phyloP scores from a whole-genome alignment of 2,329 filamentous ascomycete genomes.

The Cladosporium halotolerans region DNA sequence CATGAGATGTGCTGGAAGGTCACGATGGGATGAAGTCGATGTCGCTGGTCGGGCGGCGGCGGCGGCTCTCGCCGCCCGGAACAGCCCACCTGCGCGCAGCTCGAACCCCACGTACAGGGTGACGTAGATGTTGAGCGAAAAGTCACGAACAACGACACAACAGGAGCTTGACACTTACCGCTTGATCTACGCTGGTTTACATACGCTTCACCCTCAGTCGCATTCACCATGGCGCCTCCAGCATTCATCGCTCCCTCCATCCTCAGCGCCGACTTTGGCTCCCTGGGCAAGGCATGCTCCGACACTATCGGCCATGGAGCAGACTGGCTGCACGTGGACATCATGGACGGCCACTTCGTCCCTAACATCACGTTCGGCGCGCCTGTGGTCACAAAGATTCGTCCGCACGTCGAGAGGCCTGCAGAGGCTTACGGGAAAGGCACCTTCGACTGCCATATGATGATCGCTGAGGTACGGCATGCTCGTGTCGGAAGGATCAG shows the following conservation, averaged over 20 bases:
- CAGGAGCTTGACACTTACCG: neutral
- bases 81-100: no score
- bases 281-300: slow-evolving; percentile 78
- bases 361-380: slow-evolving; percentile 97
- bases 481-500: neutral
- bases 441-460: slow-evolving; percentile 99
- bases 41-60: no score
- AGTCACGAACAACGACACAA: neutral
- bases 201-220: neutral
- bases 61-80: no score
- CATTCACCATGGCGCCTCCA: slow-evolving; percentile 66
- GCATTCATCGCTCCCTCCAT: slow-evolving; percentile 98
- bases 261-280: slow-evolving; percentile 89
- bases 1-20: no score
- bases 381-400: slow-evolving; percentile 90
- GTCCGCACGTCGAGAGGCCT: slow-evolving; percentile 74
- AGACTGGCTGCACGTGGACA: slow-evolving; percentile 93
- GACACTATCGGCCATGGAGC: slow-evolving; percentile 79
- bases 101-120: neutral
- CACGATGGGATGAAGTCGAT: neutral
- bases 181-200: neutral
- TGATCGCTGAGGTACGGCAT: slow-evolving; percentile 81
- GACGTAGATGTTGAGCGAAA: slow-evolving; percentile 2
- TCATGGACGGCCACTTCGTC: slow-evolving; percentile 98
- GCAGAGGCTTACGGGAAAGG: slow-evolving; percentile 65